Evolutionary conservation across 2,329 filamentous ascomycete species (phyloP), one percentile per base, ranked within the genome.

Genomic region (Arachnomyces sp.): DNA sequence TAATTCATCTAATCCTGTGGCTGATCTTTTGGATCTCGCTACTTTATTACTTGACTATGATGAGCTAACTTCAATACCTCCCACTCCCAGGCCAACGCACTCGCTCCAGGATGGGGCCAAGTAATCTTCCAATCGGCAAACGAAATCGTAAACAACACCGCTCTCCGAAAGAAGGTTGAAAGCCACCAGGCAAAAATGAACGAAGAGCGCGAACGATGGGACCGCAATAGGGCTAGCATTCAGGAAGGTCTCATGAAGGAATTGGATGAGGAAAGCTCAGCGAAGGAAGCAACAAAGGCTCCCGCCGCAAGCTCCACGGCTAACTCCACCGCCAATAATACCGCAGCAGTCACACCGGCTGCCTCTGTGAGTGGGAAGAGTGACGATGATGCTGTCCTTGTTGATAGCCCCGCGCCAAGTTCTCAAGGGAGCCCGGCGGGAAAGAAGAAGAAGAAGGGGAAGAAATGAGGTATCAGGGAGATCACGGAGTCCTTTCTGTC

Each of bases 111-210:
- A 62, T 98, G 92, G 92, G 92, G 92, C 46, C 82, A 92, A 59
- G 79, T 77, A 42, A 96, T 98, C 61, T 98, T 98, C 76, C 92
- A 98, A 65, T 89, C 85, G 34, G 92, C 92, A 40, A 94, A 94
- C 65, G 92, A 98, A 65, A 95, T 98, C 65, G 80, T 84, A 43
- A 82, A 87, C 57, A 95, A 95, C 67, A 76, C 77, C 31, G 67
- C 80, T 34, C 75, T 94, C 56, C 84, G 87, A 50, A 73, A 81
- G 49, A 77, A 81, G 36, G 73, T 94, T 14, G 76, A 81, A 34
- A 82, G 88, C 47, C 79, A 94, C 43, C 80, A 89, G 53, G 67
- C 71, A 18, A 82, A 85, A 55, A 70, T 79, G 2, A 72, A 76
- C 7, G 70, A 78, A 31, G 92, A 96, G 67, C 85, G 84, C 67